These are phyloP conservation scores for Pythium aquatile DNA, from an alignment of 352 stramenopile species.

Conservation along the genomic window DNA sequence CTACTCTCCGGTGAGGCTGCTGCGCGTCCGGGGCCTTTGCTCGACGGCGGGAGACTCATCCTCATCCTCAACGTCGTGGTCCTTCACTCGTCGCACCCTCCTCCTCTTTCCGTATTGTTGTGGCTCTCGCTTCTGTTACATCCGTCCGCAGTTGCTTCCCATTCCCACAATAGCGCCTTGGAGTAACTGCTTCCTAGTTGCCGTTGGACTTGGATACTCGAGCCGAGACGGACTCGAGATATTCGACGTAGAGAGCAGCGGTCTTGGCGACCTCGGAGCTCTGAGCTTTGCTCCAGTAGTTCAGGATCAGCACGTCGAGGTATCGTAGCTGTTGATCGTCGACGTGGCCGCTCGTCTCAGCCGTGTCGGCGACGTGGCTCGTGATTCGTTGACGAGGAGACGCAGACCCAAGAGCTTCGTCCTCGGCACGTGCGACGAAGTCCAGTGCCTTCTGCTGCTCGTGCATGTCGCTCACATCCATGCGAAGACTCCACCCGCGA, in stretches of 20 bases:
- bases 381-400: background rate
- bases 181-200: conserved; percentile 12
- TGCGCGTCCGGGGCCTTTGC: background rate
- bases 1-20: background rate
- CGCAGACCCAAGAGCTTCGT: conserved; percentile 23
- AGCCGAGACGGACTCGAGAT: conserved; percentile 32
- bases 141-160: background rate
- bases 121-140: background rate
- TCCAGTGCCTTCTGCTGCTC: conserved; percentile 26
- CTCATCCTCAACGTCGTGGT: background rate
- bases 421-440: conserved; percentile 20
- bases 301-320: conserved; percentile 59
- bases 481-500: conserved; percentile 48
- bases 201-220: conserved; percentile 1
- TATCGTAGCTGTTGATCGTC: conserved; percentile 51
- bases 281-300: conserved; percentile 45
- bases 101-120: background rate
- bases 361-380: conserved; percentile 38
- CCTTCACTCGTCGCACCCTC: background rate
- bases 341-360: conserved; percentile 28
- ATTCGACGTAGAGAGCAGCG: conserved; percentile 47
- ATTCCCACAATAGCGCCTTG: background rate
- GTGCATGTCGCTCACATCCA: conserved; percentile 27
- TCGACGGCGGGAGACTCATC: background rate
- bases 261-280: conserved; percentile 32